Evolutionary conservation across 306 rosid genomes (phyloP), one percentile per base, ranked within the genome.

Genomic region (Lithocarpus polystachyus): DNA sequence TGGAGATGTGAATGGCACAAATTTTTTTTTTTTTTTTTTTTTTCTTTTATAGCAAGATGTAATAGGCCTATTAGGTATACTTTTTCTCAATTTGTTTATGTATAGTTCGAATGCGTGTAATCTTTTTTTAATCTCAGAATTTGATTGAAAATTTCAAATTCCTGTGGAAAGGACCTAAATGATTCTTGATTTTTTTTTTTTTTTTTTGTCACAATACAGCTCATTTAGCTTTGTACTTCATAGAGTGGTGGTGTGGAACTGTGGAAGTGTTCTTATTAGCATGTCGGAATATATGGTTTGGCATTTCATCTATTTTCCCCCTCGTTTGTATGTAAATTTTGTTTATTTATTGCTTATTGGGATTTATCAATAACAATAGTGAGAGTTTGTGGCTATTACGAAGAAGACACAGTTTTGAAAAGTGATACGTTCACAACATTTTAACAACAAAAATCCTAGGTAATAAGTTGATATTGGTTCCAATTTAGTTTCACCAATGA

Each of bases 41-140:
- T 65, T 62, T 26, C 17, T 28, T 28, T 28, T 26, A 22, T 8
- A 23, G 29, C 14, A 26, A 61, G 37, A 37, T 33, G 14, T 45
- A 67, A 9, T 68, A 68, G 72, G 40, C n/a, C 14, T 23, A 67
- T 3, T 68, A 68, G 72, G 40, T 35, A 3, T 35, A 35, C 14
- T 9, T 67, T 10, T 23, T 33, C 24, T 35, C 52, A 35, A 28
- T 68, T 67, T 68, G 80, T 37, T 84, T 52, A 15, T 81, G 81
- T 71, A 71, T 77, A 77, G 33, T 55, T 33, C 60, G 33, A 68
- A 10, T 31, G 72, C 15, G 72, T 35, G 72, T 35, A 72, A 15
- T 51, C 22, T 53, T 15, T 76, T 64, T 52, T 37, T 48, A 15
- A 68, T n/a, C 62, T 54, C 12, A 78, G 65, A 62, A 53, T n/a